phyloP scores from a whole-genome alignment of 345 rosid genomes.

The Gossypium herbaceum region DNA sequence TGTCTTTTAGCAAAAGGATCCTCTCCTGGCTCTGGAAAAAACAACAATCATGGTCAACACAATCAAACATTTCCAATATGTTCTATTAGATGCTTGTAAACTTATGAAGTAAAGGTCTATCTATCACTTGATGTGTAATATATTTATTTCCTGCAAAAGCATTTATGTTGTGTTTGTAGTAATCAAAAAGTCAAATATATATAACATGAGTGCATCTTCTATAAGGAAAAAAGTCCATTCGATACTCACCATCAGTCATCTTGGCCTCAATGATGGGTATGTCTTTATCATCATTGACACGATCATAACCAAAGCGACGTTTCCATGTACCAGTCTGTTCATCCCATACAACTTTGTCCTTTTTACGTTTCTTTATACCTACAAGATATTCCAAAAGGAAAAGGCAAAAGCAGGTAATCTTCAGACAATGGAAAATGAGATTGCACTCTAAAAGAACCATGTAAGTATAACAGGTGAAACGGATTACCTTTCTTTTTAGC shows the following conservation, averaged over 20 bases:
- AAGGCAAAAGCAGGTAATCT: background rate
- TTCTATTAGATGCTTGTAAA: background rate
- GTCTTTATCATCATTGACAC: conserved; percentile 84
- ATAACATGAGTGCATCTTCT: background rate
- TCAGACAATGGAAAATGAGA: background rate
- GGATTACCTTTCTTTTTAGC: conserved; percentile 50
- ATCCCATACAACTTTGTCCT: conserved; percentile 78
- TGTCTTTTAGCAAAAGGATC: conserved; percentile 86
- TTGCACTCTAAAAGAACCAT: background rate
- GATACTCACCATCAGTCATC: conserved; percentile 64
- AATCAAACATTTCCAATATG: background rate
- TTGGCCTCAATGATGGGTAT: conserved; percentile 84
- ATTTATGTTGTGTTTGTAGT: background rate
- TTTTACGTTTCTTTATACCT: conserved; percentile 84
- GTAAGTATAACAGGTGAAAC: background rate
- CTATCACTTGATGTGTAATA: background rate
- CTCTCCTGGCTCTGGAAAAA: conserved; percentile 61
- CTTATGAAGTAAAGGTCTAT: background rate
- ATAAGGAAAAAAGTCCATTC: background rate
- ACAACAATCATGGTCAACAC: background rate
- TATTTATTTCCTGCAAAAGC: background rate
- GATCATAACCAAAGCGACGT: conserved; percentile 87
- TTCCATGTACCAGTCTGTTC: conserved; percentile 83
- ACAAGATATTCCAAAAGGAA: conserved; percentile 22
- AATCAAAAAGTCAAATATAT: background rate